Evolutionary conservation across 352 stramenopile genomes (phyloP).

Genomic region (Peronospora farinosa): DNA sequence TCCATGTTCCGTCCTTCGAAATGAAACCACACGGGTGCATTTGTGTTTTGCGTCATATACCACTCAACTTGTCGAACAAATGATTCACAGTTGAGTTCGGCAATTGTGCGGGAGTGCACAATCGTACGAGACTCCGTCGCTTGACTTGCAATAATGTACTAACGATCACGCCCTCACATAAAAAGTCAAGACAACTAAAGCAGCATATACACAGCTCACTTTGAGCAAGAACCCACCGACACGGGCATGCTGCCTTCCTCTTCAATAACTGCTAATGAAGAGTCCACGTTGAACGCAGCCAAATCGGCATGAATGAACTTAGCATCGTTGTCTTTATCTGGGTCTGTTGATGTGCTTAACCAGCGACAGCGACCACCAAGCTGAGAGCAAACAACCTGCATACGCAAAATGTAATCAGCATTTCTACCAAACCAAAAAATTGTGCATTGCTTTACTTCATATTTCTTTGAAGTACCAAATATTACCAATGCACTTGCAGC

Average conservation of each 20-base stretch:
- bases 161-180: conserved; percentile 1
- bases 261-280: conserved; percentile 32
- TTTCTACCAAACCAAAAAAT: background rate
- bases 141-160: conserved; percentile 71
- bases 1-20: conserved; percentile 73
- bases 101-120: conserved; percentile 53
- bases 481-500: conserved; percentile 53
- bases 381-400: conserved; percentile 52
- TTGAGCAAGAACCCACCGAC: conserved; percentile 32
- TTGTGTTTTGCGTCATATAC: conserved; percentile 13
- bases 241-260: conserved; percentile 48
- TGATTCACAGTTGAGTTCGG: conserved; percentile 39
- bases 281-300: conserved; percentile 40
- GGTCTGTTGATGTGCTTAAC: conserved; percentile 58
- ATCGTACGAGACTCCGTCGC: conserved; percentile 63
- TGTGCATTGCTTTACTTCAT: background rate
- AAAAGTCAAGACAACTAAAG: background rate
- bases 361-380: conserved; percentile 46
- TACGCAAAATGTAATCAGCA: background rate
- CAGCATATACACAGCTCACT: background rate
- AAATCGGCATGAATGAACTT: conserved; percentile 50
- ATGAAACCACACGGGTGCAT: conserved; percentile 41
- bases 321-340: conserved; percentile 41
- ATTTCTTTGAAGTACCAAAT: background rate
- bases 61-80: conserved; percentile 33